Evolutionary conservation across 2,329 filamentous ascomycete species (phyloP), one percentile per base, ranked within the genome.

Genomic region (Amauroascus niger): DNA sequence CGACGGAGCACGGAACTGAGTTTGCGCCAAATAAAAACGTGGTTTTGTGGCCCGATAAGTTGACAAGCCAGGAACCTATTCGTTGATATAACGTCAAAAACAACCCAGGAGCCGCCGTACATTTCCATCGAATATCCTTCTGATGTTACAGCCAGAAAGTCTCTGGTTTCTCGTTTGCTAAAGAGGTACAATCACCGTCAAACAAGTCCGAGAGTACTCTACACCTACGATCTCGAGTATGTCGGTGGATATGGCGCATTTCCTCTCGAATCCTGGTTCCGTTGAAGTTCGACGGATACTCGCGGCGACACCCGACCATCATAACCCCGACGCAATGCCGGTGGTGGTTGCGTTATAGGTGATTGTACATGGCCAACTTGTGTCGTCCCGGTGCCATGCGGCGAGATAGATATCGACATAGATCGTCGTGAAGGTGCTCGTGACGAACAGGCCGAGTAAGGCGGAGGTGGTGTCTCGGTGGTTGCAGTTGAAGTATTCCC

Each of bases 401-500:
- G 62, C 8, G 67, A 67, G 0, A 66, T 55, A 30, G 68, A 69
- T 52, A 66, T 64, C 8, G 67, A 65, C 43, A 55, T 52, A 9
- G 58, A 57, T 9, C 53, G 57, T 16, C 64, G 61, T 1, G 68
- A 67, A 14, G 64, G 64, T 18, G 62, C 55, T 13, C 65, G 57
- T 39, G 66, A 66, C 2, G 58, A 62, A 24, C 62, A 62, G 1
- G 67, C 62, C 1, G 70, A 72, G 50, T 73, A 73, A 7, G 70
- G 68, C 28, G 70, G 70, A 3, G 70, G 70, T 1, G 69, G 70
- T 0, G 70, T 72, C 33, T 72, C 70, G 14, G 68, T 60, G 4
- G 70, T 73, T 7, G 70, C 70, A 2, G 70, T 73, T 0, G 70
- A 73, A 2, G 70, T 73, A 54, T 72, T 71, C 6, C 70, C 70